phyloP scores from a whole-genome alignment of 345 rosid genomes.

The Balakata baccata region DNA sequence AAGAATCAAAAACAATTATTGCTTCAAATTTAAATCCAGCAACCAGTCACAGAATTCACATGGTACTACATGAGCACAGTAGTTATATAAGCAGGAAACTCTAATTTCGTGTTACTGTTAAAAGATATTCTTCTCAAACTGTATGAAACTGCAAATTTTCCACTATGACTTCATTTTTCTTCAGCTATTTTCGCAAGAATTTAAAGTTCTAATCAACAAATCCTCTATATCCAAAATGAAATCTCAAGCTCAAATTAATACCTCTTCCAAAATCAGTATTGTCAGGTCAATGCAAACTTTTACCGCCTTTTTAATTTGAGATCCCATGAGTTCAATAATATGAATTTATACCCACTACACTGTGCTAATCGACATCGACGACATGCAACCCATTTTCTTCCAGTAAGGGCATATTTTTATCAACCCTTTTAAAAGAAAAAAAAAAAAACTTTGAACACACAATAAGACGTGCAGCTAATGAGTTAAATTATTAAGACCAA shows the following conservation, averaged over 20 bases:
- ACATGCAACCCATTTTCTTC: slow-evolving; percentile 1
- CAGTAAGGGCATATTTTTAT: not conserved
- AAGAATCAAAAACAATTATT: slow-evolving; percentile 1
- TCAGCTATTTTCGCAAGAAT: not conserved
- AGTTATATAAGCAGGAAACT: too few relatives aligned
- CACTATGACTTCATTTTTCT: too few relatives aligned
- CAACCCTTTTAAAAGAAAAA: not conserved
- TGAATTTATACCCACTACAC: too few relatives aligned
- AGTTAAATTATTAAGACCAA: not conserved
- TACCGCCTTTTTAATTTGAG: too few relatives aligned
- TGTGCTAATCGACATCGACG: too few relatives aligned
- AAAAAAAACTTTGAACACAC: not conserved
- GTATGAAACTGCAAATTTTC: too few relatives aligned
- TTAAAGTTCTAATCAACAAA: not conserved
- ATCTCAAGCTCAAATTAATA: not conserved
- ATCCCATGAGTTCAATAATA: too few relatives aligned
- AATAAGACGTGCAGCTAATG: not conserved
- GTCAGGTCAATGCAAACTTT: not conserved
- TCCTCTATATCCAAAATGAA: not conserved
- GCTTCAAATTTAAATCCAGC: not conserved
- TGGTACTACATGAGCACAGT: too few relatives aligned
- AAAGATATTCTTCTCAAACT: too few relatives aligned
- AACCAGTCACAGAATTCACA: too few relatives aligned
- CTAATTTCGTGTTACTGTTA: too few relatives aligned
- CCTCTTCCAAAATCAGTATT: not conserved